phyloP scores from a whole-genome alignment of 2,329 filamentous ascomycete genomes.

The Colletotrichum karsti region DNA sequence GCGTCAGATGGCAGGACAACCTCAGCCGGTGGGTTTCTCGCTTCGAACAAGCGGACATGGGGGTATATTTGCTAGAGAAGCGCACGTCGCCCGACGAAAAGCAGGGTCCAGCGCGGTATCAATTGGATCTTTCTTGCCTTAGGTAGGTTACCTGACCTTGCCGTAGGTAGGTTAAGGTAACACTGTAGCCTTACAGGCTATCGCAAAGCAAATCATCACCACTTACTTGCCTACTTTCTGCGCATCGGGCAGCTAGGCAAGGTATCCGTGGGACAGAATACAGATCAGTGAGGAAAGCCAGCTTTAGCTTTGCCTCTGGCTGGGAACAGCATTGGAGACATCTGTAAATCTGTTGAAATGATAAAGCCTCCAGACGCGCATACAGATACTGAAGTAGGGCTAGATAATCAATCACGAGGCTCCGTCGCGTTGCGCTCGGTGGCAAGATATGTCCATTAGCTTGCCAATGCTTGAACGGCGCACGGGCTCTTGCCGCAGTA shows the following conservation, averaged over 20 bases:
- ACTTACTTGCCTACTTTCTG: not conserved
- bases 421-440: not conserved
- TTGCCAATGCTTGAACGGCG: not conserved
- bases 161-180: no score
- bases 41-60: not conserved
- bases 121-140: not conserved
- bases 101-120: slow-evolving; percentile 5
- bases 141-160: not conserved
- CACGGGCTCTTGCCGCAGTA: not conserved
- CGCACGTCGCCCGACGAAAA: not conserved
- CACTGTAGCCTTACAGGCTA: no score
- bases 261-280: not conserved
- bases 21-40: not conserved
- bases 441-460: not conserved
- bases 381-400: not conserved
- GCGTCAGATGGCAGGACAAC: not conserved
- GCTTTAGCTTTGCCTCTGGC: not conserved
- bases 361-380: not conserved
- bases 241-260: not conserved
- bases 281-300: not conserved
- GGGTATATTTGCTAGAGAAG: not conserved
- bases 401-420: not conserved
- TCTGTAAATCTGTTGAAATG: not conserved
- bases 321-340: not conserved
- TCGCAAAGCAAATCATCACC: no score